Evolutionary conservation across 2,329 filamentous ascomycete genomes (phyloP).

Genomic region (Laburnicola sp.): DNA sequence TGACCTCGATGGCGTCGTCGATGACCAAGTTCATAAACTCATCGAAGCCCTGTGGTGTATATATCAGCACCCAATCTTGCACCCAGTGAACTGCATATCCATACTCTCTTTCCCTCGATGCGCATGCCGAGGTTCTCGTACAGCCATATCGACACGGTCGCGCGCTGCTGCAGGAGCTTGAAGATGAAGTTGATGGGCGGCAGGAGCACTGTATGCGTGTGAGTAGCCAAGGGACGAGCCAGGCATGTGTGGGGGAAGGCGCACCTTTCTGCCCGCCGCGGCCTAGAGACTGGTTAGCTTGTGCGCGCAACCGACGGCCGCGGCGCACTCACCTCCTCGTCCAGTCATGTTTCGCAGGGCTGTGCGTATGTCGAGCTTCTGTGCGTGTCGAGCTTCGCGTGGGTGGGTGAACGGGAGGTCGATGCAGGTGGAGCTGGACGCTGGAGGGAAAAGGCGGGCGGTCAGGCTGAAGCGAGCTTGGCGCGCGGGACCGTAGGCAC

Average conservation of each 20-base stretch:
- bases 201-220: slow-evolving; percentile 60
- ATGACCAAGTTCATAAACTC: slow-evolving; percentile 99
- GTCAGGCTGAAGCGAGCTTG: slow-evolving; percentile 33
- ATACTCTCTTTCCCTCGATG: slow-evolving; percentile 90
- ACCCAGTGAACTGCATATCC: slow-evolving; percentile 30
- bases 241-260: slow-evolving; percentile 11
- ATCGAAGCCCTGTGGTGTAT: slow-evolving; percentile 84
- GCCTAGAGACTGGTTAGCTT: slow-evolving; percentile 52
- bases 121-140: slow-evolving; percentile 94
- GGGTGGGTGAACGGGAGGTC: too few relatives aligned
- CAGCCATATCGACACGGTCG: slow-evolving; percentile 90
- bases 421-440: slow-evolving; percentile 21
- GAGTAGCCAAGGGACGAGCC: slow-evolving; percentile 12
- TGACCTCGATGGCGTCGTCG: slow-evolving; percentile 93
- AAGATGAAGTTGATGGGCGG: slow-evolving; percentile 88
- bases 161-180: slow-evolving; percentile 83
- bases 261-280: slow-evolving; percentile 55
- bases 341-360: slow-evolving; percentile 33
- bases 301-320: neutral
- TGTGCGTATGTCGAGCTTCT: too few relatives aligned
- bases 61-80: slow-evolving; percentile 18
- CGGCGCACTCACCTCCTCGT: slow-evolving; percentile 34
- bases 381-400: too few relatives aligned
- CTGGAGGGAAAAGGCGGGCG: slow-evolving; percentile 36
- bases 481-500: slow-evolving; percentile 24